Conservation (phyloP, 495 filamentous ascomycete species). For the Aspergillus diversus region DNA sequence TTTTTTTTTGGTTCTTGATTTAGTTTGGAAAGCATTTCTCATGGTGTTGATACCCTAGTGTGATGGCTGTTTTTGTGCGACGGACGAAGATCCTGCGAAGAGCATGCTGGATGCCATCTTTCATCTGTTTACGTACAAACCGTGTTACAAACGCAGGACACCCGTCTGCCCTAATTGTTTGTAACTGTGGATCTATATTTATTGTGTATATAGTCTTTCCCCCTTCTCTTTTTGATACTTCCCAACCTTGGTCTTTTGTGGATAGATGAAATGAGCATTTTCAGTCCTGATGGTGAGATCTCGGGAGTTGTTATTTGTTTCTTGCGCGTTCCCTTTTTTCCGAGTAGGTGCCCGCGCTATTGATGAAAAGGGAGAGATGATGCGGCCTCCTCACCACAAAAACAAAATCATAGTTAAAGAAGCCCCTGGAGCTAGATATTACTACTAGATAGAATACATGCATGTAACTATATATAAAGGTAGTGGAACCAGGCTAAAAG, state of each 20-base stretch:
- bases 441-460: too few relatives aligned
- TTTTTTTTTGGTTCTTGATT: conserved; percentile 20
- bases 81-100: conserved; percentile 13
- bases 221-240: conserved; percentile 20
- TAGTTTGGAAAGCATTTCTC: conserved; percentile 46
- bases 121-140: neutral
- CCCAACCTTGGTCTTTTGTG: conserved; percentile 12
- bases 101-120: conserved; percentile 19
- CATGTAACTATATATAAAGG: too few relatives aligned
- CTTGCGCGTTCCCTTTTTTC: too few relatives aligned
- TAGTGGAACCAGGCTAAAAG: too few relatives aligned
- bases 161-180: conserved; percentile 3
- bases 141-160: conserved; percentile 11
- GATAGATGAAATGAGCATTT: conserved; percentile 42
- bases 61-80: conserved; percentile 29
- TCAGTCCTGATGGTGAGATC: conserved; percentile 18
- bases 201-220: conserved; percentile 41
- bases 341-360: too few relatives aligned
- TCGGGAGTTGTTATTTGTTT: too few relatives aligned
- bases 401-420: too few relatives aligned
- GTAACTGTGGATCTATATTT: conserved; percentile 16
- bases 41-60: conserved; percentile 56
- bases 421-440: too few relatives aligned
- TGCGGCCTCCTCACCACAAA: too few relatives aligned
- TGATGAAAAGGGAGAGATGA: too few relatives aligned